phyloP scores from a whole-genome alignment of 1,139 yeast genomes.

The Yamadazyma songkhlaensis region DNA sequence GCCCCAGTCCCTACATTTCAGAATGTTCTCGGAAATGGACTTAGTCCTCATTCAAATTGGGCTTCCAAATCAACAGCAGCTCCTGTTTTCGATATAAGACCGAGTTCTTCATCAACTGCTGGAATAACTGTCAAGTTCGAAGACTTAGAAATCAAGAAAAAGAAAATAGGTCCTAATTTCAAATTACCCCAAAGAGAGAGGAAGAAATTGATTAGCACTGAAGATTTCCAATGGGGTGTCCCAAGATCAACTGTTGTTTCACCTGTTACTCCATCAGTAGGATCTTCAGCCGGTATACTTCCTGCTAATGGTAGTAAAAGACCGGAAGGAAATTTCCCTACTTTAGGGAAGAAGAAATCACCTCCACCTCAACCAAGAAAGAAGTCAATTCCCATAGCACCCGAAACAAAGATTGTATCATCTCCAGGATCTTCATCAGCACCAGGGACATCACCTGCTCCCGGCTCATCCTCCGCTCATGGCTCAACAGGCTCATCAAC shows the following conservation, averaged over 20 bases:
- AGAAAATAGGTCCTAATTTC: conserved; percentile 33
- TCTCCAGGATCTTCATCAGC: too few relatives aligned
- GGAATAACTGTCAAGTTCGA: conserved; percentile 5
- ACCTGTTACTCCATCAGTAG: not conserved
- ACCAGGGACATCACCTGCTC: too few relatives aligned
- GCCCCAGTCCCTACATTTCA: not conserved
- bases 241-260: conserved; percentile 1
- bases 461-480: not conserved
- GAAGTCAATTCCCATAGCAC: not conserved
- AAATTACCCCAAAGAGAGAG: conserved; percentile 54
- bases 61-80: conserved; percentile 20
- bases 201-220: conserved; percentile 25
- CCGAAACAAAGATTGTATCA: too few relatives aligned
- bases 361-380: not conserved
- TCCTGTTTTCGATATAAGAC: conserved; percentile 12
- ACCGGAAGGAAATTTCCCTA: conserved; percentile 1
- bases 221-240: conserved; percentile 4
- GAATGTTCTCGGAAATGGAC: conserved; percentile 12
- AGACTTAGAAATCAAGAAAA: conserved; percentile 16
- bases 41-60: conserved; percentile 34
- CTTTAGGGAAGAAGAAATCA: conserved; percentile 3
- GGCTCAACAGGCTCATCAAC: too few relatives aligned
- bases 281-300: too few relatives aligned
- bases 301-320: not conserved
- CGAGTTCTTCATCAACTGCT: not conserved